Conservation (phyloP, 192 early-diverging fungal species). For the Coemansia sp. region DNA sequence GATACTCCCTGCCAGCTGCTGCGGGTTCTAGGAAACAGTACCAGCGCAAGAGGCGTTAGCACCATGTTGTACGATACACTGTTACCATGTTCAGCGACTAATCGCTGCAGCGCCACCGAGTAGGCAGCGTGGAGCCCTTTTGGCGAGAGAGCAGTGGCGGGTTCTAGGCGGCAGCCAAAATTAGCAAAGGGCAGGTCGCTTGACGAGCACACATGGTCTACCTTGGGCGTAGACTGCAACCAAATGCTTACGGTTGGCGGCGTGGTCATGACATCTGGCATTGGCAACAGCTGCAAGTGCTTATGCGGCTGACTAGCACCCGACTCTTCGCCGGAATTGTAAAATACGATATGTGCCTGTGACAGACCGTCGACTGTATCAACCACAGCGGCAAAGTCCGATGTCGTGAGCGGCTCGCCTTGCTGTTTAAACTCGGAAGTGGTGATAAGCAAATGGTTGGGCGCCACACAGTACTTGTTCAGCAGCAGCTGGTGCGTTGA, state of each 20-base stretch:
- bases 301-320: constrained; percentile 62
- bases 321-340: constrained; percentile 51
- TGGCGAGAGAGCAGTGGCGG: not conserved
- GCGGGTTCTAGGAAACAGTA: constrained; percentile 56
- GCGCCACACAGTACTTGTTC: constrained; percentile 65
- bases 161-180: constrained; percentile 27
- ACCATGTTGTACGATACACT: constrained; percentile 60
- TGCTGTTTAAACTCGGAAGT: constrained; percentile 56
- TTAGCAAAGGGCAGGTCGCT: constrained; percentile 39
- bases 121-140: constrained; percentile 13
- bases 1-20: constrained; percentile 47
- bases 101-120: constrained; percentile 9
- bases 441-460: constrained; percentile 58
- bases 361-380: constrained; percentile 16
- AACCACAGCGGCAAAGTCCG: constrained; percentile 41
- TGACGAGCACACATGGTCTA: constrained; percentile 12
- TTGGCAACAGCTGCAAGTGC: constrained; percentile 64
- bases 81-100: constrained; percentile 10
- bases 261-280: constrained; percentile 29
- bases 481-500: constrained; percentile 56
- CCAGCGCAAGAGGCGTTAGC: constrained; percentile 53
- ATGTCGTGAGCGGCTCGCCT: constrained; percentile 36
- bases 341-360: constrained; percentile 43
- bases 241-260: constrained; percentile 26
- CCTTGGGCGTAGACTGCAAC: constrained; percentile 13